Percentiles rank a stretch among this genome's conserved stretches.
phyloP scores from a whole-genome alignment of 108 stramenopile genomes.

The Nitzschia putrida region DNA sequence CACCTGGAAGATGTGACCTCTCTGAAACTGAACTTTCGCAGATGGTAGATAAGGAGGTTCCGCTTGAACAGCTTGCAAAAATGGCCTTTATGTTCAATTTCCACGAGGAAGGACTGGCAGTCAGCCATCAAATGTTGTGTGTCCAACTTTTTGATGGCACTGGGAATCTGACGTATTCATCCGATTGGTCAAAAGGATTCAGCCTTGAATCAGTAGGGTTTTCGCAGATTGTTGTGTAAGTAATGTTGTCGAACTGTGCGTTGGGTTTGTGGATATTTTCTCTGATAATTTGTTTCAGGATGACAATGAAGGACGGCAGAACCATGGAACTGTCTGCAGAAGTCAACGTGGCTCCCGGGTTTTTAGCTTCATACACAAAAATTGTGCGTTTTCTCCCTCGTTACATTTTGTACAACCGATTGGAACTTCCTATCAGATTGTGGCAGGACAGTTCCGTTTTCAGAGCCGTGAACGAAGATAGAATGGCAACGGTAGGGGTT shows the following conservation, averaged over 20 bases:
- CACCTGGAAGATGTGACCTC: conserved; percentile 30
- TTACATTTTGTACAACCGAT: conserved; percentile 84
- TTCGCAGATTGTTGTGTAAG: conserved; percentile 82
- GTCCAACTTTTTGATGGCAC: conserved; percentile 71
- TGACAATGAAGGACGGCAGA: conserved; percentile 84
- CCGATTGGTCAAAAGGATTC: conserved; percentile 87
- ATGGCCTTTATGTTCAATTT: conserved; percentile 97
- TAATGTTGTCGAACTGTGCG: not conserved
- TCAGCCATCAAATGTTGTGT: conserved; percentile 72
- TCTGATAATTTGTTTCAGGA: conserved; percentile 28
- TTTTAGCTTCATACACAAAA: conserved; percentile 89
- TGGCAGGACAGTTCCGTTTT: conserved; percentile 91
- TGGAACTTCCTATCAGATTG: conserved; percentile 68
- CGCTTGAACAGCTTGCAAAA: conserved; percentile 62
- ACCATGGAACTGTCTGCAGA: conserved; percentile 83
- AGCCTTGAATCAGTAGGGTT: conserved; percentile 94
- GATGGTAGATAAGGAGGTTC: conserved; percentile 69
- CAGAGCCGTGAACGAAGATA: conserved; percentile 49
- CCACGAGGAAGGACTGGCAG: conserved; percentile 63
- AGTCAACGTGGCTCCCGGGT: conserved; percentile 86
- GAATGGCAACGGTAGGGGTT: conserved; percentile 15
- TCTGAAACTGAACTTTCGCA: conserved; percentile 43
- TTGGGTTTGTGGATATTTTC: not conserved
- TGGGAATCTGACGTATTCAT: conserved; percentile 51
- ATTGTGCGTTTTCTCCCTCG: conserved; percentile 91